A percentile compares a stretch with the other conserved stretches of the same genome.
Conservation (phyloP, 1,284 basidiomycete species). For the Leccinum griseonigrum region DNA sequence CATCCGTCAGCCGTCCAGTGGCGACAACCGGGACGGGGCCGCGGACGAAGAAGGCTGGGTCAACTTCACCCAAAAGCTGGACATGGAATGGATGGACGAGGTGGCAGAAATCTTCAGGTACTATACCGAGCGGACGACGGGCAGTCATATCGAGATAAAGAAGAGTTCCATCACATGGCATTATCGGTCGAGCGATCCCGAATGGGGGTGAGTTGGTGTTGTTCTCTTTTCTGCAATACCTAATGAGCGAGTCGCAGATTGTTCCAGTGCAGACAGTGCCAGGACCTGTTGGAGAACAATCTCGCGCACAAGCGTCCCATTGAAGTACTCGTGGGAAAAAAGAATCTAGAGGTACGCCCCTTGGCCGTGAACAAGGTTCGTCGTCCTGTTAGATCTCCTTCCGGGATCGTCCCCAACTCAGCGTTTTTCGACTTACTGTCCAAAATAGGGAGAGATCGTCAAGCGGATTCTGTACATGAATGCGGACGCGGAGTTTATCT, state of each 20-base stretch:
- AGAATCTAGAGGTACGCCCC: constrained; percentile 96
- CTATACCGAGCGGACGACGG: constrained; percentile 94
- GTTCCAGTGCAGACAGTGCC: constrained; percentile 95
- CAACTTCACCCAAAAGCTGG: constrained; percentile 87
- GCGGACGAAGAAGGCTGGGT: constrained; percentile 57
- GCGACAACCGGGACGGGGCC: background rate
- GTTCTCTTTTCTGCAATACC: background rate
- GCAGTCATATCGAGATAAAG: constrained; percentile 96
- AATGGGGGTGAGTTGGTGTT: constrained; percentile 76
- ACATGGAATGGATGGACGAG: constrained; percentile 98
- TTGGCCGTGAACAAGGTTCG: constrained; percentile 87
- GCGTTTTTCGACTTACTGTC: background rate
- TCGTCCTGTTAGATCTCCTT: background rate
- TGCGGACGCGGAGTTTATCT: constrained; percentile 92
- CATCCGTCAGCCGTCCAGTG: constrained; percentile 61
- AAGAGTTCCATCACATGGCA: constrained; percentile 99
- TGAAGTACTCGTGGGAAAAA: constrained; percentile 94
- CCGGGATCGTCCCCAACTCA: background rate
- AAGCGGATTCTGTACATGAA: constrained; percentile 90
- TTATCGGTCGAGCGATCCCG: constrained; percentile 90
- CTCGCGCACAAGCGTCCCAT: constrained; percentile 85
- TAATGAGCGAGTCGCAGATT: constrained; percentile 42
- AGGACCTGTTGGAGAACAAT: constrained; percentile 94
- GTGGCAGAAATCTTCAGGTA: constrained; percentile 95
- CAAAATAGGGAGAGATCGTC: constrained; percentile 84